Evolutionary conservation across 805 yeast genomes (phyloP), one percentile per base, ranked within the genome.

Genomic region (Sugiyamaella americana): DNA sequence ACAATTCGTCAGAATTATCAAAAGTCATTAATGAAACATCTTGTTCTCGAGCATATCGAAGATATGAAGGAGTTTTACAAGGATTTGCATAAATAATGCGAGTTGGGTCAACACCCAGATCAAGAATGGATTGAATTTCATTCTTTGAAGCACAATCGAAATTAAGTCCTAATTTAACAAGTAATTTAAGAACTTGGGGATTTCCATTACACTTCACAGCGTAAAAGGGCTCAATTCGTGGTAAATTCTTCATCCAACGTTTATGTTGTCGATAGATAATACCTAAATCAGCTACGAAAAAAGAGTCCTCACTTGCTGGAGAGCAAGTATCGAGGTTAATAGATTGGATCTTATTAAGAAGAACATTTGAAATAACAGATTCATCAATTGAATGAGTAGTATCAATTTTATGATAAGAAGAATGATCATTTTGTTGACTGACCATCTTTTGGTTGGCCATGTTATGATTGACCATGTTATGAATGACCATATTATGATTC

Each of bases 161-260:
- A 48, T 83, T 82, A 44, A 80, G 74, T 22, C 93, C 95, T 52
- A 81, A 65, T 2, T 66, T 51, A 2, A 78, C 79, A 55, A 91
- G 72, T 23, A 74, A 63, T 41, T 67, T 60, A 52, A 91, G 63
- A 10, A 91, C 79, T 46, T 68, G 68, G 4, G 68, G 56, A 61
- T 87, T 81, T 34, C 88, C 84, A 70, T 91, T 91, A 69, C 98
- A 91, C 67, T 91, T 91, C 56, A 91, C 93, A 17, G 98, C 98
- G 66, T 89, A 91, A 60, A 75, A 82, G n/a, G 97, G 96, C 47
- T 76, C 75, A 32, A 91, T 82, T 38, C 80, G 70, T 18, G 96
- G 95, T 58, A 91, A 71, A 35, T 70, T 63, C 19, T 55, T 43
- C 23, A 62, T 60, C 97, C 98, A 91, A 36, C 77, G 68, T n/a